Base-by-base conservation (phyloP, 306 rosid genomes). In the Quercus engelmannii region DNA sequence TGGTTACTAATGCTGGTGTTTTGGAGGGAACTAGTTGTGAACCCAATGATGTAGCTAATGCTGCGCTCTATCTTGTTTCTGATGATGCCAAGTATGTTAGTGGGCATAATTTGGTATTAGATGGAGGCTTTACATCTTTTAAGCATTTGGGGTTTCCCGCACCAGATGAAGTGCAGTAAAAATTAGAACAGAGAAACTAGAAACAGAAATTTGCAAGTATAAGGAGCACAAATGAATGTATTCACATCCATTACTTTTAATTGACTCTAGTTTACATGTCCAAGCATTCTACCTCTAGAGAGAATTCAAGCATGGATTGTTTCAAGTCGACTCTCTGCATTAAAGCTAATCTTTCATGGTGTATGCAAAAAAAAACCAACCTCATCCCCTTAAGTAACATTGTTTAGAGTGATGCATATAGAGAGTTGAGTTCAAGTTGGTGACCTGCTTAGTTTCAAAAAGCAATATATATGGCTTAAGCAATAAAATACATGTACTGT, bases 101-200 rank as follows among this genome's bases (percentile, higher is more conserved):
- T 78, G 99, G 96, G 2, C 99, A 87, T 74, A 91, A 90, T 82
- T 82, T 95, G 83, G 91, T 95, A 76, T 92, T 92, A 35, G 98
- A 95, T 85, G 99, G 99, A 26, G 97, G 92, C 71, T 91, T 92
- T 79, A 90, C 97, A 23, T 90, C 91, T 82, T 91, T 95, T 85
- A 95, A 92, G 88, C 88, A 28, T 43, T 72, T 91, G 35, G 65
- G 30, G 19, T 76, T 92, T 74, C 87, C 91, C 65, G 75, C 85
- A 55, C 91, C 87, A 49, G 84, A 91, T 69, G 85, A 83, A 86
- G 83, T 83, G 69, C 55, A 75, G 62, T 87, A 87, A 81, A 83
- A 73, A 61, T 52, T 78, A 28, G 23, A 56, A 59, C 73, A 41
- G 43, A 19, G 28, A 12, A 19, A 51, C 21, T 73, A 49, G 49